phyloP scores from a whole-genome alignment of 768 basidiomycete genomes.

The Xerocomellus dryophilus region DNA sequence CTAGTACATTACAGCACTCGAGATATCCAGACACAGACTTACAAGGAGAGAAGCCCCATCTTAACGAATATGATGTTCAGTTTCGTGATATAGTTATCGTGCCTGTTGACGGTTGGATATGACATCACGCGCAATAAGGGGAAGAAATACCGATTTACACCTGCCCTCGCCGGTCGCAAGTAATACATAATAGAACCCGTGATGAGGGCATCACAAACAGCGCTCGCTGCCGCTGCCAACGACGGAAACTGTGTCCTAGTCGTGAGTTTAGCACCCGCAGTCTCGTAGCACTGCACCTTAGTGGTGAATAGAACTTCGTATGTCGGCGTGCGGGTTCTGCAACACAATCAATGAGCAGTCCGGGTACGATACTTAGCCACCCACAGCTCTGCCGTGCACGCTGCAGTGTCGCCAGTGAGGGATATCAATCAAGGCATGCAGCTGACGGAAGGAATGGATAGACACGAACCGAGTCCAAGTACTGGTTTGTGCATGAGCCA shows the following conservation, averaged over 20 bases:
- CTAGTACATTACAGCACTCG: neutral
- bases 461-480: conserved; percentile 16
- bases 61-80: conserved; percentile 17
- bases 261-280: neutral
- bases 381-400: conserved; percentile 1
- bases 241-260: conserved; percentile 3
- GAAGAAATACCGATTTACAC: conserved; percentile 9
- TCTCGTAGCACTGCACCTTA: conserved; percentile 3
- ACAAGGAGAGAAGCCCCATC: conserved; percentile 21
- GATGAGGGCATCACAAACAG: no score
- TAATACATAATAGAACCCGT: no score
- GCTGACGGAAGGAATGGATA: neutral
- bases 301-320: neutral
- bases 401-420: neutral
- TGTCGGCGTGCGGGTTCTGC: conserved; percentile 11
- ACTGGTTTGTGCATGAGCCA: neutral
- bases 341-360: neutral
- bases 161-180: conserved; percentile 8
- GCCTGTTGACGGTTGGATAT: neutral
- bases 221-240: conserved; percentile 4
- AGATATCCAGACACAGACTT: neutral
- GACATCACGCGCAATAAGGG: neutral
- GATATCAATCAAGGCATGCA: neutral
- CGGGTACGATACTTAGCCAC: neutral
- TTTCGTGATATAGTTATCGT: conserved; percentile 8